Percentiles rank a stretch among this genome's conserved stretches.
These are phyloP conservation scores for Venturia carpophila DNA, from an alignment of 2,329 filamentous ascomycete genomes.

Conservation along the genomic window DNA sequence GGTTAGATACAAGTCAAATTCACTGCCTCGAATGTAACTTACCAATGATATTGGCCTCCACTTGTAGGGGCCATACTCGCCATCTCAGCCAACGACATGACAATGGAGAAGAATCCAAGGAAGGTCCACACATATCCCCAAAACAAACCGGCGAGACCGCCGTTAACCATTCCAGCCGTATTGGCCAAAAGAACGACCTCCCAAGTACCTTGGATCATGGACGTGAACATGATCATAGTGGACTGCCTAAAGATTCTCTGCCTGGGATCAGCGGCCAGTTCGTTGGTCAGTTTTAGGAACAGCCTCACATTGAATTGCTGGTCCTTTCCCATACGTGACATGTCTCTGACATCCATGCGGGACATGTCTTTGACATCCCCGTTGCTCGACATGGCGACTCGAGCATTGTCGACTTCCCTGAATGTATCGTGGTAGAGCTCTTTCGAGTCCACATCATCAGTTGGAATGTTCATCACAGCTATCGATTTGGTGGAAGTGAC, in stretches of 20 bases:
- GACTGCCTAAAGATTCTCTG: conserved; percentile 17
- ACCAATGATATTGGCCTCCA: conserved; percentile 23
- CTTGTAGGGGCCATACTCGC: conserved; percentile 23
- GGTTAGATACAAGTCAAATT: not conserved
- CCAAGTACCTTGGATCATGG: conserved; percentile 18
- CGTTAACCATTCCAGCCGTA: conserved; percentile 25
- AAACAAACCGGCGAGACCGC: conserved; percentile 31
- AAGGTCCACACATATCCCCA: conserved; percentile 30
- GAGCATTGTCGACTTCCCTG: not conserved
- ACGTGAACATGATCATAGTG: conserved; percentile 20
- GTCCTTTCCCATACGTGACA: conserved; percentile 21
- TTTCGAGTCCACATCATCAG: not conserved
- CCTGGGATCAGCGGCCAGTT: not conserved
- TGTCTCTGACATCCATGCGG: conserved; percentile 20
- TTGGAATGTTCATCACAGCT: not conserved
- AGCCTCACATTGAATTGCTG: conserved; percentile 18
- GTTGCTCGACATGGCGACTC: not conserved
- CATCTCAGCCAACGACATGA: conserved; percentile 31
- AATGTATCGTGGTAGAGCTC: not conserved
- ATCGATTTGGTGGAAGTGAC: not conserved
- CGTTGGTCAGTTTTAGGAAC: not conserved
- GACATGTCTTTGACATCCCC: conserved; percentile 19
- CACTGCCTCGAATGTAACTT: not conserved
- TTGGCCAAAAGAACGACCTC: not conserved
- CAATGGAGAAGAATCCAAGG: conserved; percentile 29